Conservation (phyloP, 1,284 basidiomycete genomes). For the Tilletiaria anomala region DNA sequence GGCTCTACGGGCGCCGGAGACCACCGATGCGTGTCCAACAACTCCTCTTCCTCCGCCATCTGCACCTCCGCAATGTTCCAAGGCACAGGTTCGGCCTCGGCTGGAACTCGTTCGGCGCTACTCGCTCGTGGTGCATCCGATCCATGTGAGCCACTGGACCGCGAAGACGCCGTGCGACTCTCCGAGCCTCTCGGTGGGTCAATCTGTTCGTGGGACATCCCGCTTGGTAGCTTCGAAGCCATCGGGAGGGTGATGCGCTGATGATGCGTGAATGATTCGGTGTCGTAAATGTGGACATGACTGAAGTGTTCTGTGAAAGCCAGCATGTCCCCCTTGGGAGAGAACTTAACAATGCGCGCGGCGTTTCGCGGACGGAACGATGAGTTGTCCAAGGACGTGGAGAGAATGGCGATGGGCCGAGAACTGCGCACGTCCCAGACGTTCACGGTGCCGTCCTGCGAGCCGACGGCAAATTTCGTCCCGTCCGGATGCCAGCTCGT, state of each 20-base stretch:
- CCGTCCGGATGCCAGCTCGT: conserved; percentile 68
- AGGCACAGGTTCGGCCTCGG: too few species aligned
- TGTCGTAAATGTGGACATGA: conserved; percentile 18
- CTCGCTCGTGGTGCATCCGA: too few species aligned
- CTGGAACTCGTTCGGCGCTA: too few species aligned
- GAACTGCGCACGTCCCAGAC: conserved; percentile 41
- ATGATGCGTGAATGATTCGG: conserved; percentile 8
- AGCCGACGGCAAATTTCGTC: conserved; percentile 66
- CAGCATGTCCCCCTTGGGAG: conserved; percentile 17
- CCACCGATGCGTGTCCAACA: too few species aligned
- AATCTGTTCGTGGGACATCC: too few species aligned
- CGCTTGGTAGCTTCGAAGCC: too few species aligned
- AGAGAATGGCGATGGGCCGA: conserved; percentile 20
- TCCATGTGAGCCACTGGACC: too few species aligned
- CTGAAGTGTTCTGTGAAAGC: conserved; percentile 25
- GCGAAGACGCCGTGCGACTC: too few species aligned
- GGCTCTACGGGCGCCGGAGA: too few species aligned
- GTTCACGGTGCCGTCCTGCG: conserved; percentile 66
- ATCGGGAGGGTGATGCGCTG: conserved; percentile 9
- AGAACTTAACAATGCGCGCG: conserved; percentile 18
- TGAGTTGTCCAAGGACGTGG: conserved; percentile 7
- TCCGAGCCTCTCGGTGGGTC: too few species aligned
- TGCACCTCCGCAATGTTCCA: too few species aligned
- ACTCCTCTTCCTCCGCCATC: too few species aligned
- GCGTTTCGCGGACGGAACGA: not conserved